Base-by-base conservation (phyloP, 2,329 filamentous ascomycete genomes). In the Xylariaceae sp. region DNA sequence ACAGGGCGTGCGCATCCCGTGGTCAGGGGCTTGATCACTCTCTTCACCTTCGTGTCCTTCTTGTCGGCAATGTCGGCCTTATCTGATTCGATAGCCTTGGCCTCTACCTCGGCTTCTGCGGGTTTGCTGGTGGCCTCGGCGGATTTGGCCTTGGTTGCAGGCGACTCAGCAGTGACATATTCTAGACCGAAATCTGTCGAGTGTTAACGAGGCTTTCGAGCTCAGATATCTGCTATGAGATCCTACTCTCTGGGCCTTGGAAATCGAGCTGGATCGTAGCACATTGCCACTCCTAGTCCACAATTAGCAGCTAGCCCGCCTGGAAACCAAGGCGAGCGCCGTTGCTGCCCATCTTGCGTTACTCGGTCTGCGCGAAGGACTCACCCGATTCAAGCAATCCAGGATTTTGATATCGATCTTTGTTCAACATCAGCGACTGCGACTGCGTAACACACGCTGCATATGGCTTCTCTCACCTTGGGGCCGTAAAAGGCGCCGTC, bases 401-500 rank as follows among this genome's bases (percentile, higher is more conserved):
- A 85, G 86, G 64, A 99, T 91, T 54, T 89, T 95, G 65, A 99
- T 94, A 63, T 99, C 94, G 61, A 97, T 36, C 33, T 36, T 12
- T 12, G 5, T 36, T 12, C 12, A 10, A 36, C 15, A 36, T 36
- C 33, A 36, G 33, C 33, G 15, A 36, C 12, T 15, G 33, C 22
- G 22, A 27, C 22, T 27, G 22, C 22, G 33, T 36, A 12, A 36
- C 15, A 36, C 33, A 5, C 12, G 33, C 22, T 36, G 33, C 12
- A 36, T 5, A 14, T 36, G 33, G 4, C 4, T 5, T 4, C 15
- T 14, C 33, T 14, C 15, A 36, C 96, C 81, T 99, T 99, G 45
- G 94, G 94, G 1, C 94, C 94, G 69, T 99, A 99, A 74, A 97
- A 99, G 46, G 94, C 94, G 66, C 94, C 94, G 62, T 99, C 94